These are phyloP conservation scores for Penium margaritaceum DNA, from an alignment of 139 green algal species.

Conservation along the genomic window DNA sequence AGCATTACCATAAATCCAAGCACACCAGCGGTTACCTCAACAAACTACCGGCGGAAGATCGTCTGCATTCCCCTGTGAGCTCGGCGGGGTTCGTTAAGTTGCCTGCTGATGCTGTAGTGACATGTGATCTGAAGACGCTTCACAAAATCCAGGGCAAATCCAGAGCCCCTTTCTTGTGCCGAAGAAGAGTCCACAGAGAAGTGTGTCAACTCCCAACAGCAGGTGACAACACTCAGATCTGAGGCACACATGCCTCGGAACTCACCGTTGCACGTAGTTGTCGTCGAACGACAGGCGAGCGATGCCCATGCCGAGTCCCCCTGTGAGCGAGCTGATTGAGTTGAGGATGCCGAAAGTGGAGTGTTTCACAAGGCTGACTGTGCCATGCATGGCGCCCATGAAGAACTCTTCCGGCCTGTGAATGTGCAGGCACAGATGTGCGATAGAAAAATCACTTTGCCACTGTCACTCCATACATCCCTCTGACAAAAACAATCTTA, in stretches of 20 bases:
- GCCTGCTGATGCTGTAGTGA: neutral
- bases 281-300: conserved; percentile 55
- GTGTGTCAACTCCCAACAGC: neutral
- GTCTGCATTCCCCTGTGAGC: no score
- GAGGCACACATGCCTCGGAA: neutral
- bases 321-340: conserved; percentile 49
- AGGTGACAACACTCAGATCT: neutral
- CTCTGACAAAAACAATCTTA: no score
- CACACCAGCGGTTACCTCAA: no score
- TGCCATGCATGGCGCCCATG: conserved; percentile 44
- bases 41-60: no score
- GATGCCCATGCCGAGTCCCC: conserved; percentile 48
- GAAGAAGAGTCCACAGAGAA: neutral
- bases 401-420: conserved; percentile 51
- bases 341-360: conserved; percentile 52
- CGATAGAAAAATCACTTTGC: no score
- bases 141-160: neutral
- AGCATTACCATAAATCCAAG: no score
- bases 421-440: neutral
- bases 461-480: no score
- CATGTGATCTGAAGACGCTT: neutral
- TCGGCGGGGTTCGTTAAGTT: neutral
- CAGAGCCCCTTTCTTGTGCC: neutral
- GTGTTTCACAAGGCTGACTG: conserved; percentile 52
- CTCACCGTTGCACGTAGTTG: conserved; percentile 52